Base-by-base conservation (phyloP, 768 basidiomycete genomes). In the Pleurotus cornucopiae region DNA sequence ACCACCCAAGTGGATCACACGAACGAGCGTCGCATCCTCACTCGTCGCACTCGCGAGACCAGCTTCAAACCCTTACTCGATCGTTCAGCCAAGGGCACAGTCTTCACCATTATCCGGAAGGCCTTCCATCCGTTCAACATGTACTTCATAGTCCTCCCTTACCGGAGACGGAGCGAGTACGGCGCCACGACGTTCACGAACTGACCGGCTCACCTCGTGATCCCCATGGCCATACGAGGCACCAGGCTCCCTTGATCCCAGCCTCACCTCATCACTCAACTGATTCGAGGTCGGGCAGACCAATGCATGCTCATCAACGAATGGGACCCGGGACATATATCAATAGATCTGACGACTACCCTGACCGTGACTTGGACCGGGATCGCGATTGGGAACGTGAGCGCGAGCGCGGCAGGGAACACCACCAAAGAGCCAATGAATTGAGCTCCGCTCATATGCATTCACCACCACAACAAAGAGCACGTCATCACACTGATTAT, bases 261-360 rank as follows among this genome's bases (percentile, higher is more conserved):
- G 49, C 52, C 63, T 53, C 51, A 6, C 51, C 51, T n/a, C 51
- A 70, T 14, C 68, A 64, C 16, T 65, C 74, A 14, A 66, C 71
- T 4, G 67, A 73, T 48, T 56, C 68, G 11, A 53, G 51, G 51
- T 40, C 39, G 16, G 41, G 12, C 14, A 41, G 39, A 21, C 16
- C 39, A 12, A 39, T 53, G 16, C 51, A 53, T 23, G 45, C 45
- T 21, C 59, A 46, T 39, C 57, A 87, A 67, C 83, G 85, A 54
- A 64, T 85, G 62, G 86, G 85, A 5, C 84, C 85, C 40, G 84
- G 76, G 2, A 74, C 82, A 21, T 82, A 77, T 61, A 74, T 85
- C 46, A 79, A 77, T 63, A 71, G 79, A 56, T 78, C 77, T 16
- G 76, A 82, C 20, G 80, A 83, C 26, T 73, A 79, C 56, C 73